Base-by-base conservation (phyloP, 2,329 filamentous ascomycete genomes). In the Trichoderma breve region DNA sequence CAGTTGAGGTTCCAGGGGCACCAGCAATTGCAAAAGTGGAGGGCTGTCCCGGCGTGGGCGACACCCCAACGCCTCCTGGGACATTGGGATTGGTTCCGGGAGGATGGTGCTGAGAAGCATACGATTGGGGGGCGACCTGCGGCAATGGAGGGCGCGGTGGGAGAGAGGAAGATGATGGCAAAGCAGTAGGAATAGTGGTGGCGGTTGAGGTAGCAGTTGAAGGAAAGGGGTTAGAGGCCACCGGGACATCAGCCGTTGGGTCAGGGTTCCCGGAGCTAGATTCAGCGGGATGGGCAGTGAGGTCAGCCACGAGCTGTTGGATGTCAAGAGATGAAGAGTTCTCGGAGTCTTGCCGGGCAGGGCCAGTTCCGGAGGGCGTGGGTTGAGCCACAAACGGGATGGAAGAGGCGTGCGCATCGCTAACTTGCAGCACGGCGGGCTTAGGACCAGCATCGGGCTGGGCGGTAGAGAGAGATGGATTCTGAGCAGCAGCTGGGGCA, bases 91-190 rank as follows among this genome's bases (percentile, higher is more conserved):
- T 78, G 69, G 80, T 73, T 70, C 77, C 77, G 62, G 76, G 71
- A 71, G 79, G 80, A 71, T 82, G 79, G 74, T 81, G 78, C 71
- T 82, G 81, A 58, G 82, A 81, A 53, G 77, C 75, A 77, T 83
- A 81, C 73, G 81, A 77, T 72, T 82, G 81, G 74, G 81, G 74
- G 69, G 77, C 75, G 72, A 79, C 78, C 73, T 84, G 81, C 32
- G 83, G 80, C 73, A 81, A 74, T 62, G 84, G 84, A 64, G 84
- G 85, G 76, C 83, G 83, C 70, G 84, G 79, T 76, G 85, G 86
- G 73, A 88, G 80, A 77, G 85, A 82, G 73, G 84, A 78, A 51
- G 82, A 77, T 36, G 79, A 77, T 74, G 80, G 80, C 75, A 83
- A 74, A 47, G 79, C 79, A 75, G 80, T 77, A 32, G 79, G 78